Conservation (phyloP, 2,329 filamentous ascomycete species). For the Sporothrix brasiliensis region DNA sequence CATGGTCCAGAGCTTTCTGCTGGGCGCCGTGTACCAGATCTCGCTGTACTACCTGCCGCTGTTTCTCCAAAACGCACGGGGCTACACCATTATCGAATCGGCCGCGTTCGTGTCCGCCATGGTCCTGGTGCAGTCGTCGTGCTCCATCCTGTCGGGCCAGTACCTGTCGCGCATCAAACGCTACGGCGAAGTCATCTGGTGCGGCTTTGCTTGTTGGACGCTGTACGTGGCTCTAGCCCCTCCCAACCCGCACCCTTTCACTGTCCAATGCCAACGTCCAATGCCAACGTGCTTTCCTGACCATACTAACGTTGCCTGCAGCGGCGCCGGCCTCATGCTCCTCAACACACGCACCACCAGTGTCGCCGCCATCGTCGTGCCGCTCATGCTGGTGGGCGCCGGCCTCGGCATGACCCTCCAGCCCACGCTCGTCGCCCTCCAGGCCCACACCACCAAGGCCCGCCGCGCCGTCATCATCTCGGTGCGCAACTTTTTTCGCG, state of each 20-base stretch:
- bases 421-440: conserved; percentile 45
- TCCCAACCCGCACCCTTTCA: too few relatives aligned
- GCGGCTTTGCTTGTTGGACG: conserved; percentile 45
- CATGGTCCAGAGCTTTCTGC: conserved; percentile 33
- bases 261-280: not conserved
- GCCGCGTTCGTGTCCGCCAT: conserved; percentile 42
- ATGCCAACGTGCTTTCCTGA: too few relatives aligned
- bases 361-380: conserved; percentile 40
- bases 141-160: conserved; percentile 42
- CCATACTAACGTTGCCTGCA: not conserved
- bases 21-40: conserved; percentile 34
- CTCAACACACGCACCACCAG: conserved; percentile 39
- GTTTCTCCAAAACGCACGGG: conserved; percentile 43
- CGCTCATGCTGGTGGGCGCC: conserved; percentile 43
- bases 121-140: conserved; percentile 39
- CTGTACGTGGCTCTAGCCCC: conserved; percentile 30
- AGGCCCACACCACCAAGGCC: conserved; percentile 44
- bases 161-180: conserved; percentile 41
- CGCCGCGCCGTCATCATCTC: conserved; percentile 47
- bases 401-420: conserved; percentile 46
- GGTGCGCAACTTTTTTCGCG: conserved; percentile 47
- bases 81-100: conserved; percentile 39
- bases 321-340: conserved; percentile 42
- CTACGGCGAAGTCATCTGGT: conserved; percentile 41
- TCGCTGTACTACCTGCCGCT: conserved; percentile 38